phyloP scores from a whole-genome alignment of 495 filamentous ascomycete species.

The Monascus purpureus region DNA sequence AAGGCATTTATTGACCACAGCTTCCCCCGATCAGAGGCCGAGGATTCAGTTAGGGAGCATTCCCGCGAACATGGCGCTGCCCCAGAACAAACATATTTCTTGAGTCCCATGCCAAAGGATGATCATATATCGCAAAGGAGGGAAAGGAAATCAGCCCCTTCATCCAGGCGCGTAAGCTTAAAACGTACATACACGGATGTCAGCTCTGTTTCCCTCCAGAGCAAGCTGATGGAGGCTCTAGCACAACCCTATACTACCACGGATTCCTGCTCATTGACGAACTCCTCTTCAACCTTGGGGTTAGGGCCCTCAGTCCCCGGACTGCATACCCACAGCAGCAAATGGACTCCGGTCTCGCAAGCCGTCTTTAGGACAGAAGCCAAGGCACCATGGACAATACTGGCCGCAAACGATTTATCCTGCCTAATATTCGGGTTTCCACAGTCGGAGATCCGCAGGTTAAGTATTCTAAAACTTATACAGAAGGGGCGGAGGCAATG shows the following conservation, averaged over 20 bases:
- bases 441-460: slow-evolving; percentile 79
- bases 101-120: slow-evolving; percentile 20
- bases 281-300: slow-evolving; percentile 17
- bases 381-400: slow-evolving; percentile 80
- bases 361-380: slow-evolving; percentile 93
- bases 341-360: slow-evolving; percentile 83
- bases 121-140: slow-evolving; percentile 18
- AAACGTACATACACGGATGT: slow-evolving; percentile 84
- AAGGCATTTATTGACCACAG: slow-evolving; percentile 46
- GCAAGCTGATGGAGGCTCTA: slow-evolving; percentile 77
- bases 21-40: slow-evolving; percentile 9
- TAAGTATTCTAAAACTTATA: slow-evolving; percentile 92
- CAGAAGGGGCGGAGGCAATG: slow-evolving; percentile 74
- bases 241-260: slow-evolving; percentile 61
- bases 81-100: slow-evolving; percentile 10
- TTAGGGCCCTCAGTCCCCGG: slow-evolving; percentile 30
- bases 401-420: slow-evolving; percentile 93
- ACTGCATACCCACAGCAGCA: slow-evolving; percentile 72
- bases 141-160: slow-evolving; percentile 21
- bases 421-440: slow-evolving; percentile 94
- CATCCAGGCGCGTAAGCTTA: slow-evolving; percentile 53
- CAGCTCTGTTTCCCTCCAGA: slow-evolving; percentile 52
- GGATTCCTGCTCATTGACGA: slow-evolving; percentile 33
- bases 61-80: slow-evolving; percentile 4
- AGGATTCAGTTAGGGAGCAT: slow-evolving; percentile 1